Evolutionary conservation across 2,329 filamentous ascomycete species (phyloP).

Genomic region (Monosporascus sp.): DNA sequence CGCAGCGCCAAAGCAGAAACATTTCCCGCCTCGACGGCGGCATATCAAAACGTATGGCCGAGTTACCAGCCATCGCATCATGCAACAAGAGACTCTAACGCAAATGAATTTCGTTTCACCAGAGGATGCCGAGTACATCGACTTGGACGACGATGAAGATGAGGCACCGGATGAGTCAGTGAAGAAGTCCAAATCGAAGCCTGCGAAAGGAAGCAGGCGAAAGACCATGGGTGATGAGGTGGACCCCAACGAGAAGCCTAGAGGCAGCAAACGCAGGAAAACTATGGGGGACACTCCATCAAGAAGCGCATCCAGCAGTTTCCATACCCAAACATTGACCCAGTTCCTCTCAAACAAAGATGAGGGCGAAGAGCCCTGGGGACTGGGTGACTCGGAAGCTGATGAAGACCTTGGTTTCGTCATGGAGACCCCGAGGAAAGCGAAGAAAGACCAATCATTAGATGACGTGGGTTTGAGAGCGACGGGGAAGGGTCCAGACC

Average conservation of each 20-base stretch:
- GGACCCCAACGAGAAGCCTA: conserved; percentile 10
- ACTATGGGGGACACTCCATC: conserved; percentile 23
- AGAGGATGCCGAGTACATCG: conserved; percentile 9
- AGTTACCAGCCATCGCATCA: conserved; percentile 6
- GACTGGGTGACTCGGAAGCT: conserved; percentile 21
- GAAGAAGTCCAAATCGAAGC: conserved; percentile 5
- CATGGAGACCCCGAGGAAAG: conserved; percentile 22
- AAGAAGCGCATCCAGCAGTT: conserved; percentile 18
- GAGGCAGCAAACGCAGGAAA: conserved; percentile 23
- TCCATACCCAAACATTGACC: conserved; percentile 27
- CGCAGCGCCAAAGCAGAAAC: conserved; percentile 19
- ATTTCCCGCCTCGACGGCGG: conserved; percentile 19
- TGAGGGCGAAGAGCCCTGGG: conserved; percentile 13
- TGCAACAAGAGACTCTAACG: conserved; percentile 23
- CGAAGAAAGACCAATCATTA: conserved; percentile 1
- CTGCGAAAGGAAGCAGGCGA: conserved; percentile 14
- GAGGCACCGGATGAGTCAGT: conserved; percentile 9
- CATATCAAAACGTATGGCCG: conserved; percentile 21
- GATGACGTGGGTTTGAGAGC: not conserved
- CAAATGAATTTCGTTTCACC: conserved; percentile 24
- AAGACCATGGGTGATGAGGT: conserved; percentile 23
- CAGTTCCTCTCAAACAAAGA: conserved; percentile 17
- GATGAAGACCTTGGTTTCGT: conserved; percentile 17
- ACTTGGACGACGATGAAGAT: conserved; percentile 10
- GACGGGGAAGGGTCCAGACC: conserved; percentile 1